Evolutionary conservation across 192 early-diverging fungal genomes (phyloP).

Genomic region (Chytriomyces sp.): DNA sequence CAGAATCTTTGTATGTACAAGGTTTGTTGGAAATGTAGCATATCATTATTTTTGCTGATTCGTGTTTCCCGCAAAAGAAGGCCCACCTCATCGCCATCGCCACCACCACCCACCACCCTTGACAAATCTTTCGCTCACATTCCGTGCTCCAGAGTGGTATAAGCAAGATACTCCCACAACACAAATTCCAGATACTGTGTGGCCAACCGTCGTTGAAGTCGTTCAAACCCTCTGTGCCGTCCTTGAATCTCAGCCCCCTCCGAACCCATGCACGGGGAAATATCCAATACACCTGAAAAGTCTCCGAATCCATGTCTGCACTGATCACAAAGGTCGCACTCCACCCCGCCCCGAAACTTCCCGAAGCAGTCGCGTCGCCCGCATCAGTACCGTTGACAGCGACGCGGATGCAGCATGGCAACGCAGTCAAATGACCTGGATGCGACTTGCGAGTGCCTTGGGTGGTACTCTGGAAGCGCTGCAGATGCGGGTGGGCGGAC

Average conservation of each 20-base stretch:
- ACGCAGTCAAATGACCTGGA: background rate
- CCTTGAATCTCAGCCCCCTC: background rate
- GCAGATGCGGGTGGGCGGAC: slow-evolving; percentile 9
- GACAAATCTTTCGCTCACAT: slow-evolving; percentile 3
- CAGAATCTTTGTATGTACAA: background rate
- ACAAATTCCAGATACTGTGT: background rate
- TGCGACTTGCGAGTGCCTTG: background rate
- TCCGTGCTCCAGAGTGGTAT: slow-evolving; percentile 5
- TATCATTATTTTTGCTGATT: background rate
- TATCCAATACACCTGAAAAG: background rate
- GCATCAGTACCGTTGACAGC: slow-evolving; percentile 2
- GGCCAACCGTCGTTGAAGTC: slow-evolving; percentile 3
- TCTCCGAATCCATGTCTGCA: background rate
- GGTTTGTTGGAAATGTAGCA: background rate
- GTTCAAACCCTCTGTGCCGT: background rate
- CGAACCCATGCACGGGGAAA: background rate
- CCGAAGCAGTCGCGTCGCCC: background rate
- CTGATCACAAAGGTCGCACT: background rate
- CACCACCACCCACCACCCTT: slow-evolving; percentile 13
- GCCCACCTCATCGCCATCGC: background rate
- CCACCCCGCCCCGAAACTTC: background rate
- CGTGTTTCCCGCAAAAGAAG: background rate
- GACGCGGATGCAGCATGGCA: slow-evolving; percentile 10
- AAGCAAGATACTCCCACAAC: slow-evolving; percentile 3
- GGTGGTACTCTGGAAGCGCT: slow-evolving; percentile 1